Evolutionary conservation across 1,284 basidiomycete genomes (phyloP).

Genomic region (Pisolithus thermaeus): DNA sequence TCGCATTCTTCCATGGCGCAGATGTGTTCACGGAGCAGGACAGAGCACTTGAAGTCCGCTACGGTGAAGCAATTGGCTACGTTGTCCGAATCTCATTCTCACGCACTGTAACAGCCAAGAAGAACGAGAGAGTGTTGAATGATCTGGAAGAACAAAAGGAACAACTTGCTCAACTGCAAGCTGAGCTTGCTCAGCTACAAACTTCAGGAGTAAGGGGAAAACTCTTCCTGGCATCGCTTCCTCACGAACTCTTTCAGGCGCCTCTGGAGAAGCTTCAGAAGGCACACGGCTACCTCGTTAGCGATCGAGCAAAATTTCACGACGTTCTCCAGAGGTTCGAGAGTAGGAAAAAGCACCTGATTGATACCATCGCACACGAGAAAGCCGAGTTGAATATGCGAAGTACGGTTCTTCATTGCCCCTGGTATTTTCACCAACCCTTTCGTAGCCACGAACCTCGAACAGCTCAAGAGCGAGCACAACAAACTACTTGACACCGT

Average conservation of each 20-base stretch:
- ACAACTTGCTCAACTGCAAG: constrained; percentile 38
- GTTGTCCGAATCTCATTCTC: constrained; percentile 1
- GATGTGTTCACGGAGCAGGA: constrained; percentile 73
- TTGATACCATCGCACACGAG: constrained; percentile 55
- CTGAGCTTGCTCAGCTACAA: constrained; percentile 54
- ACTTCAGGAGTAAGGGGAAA: constrained; percentile 46
- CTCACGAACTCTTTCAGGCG: constrained; percentile 39
- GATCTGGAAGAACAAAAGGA: constrained; percentile 56
- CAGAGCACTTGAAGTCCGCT: constrained; percentile 63
- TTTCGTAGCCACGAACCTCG: constrained; percentile 47
- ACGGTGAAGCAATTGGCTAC: constrained; percentile 46
- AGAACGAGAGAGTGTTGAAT: constrained; percentile 55
- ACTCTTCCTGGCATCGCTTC: background rate
- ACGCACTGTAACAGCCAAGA: constrained; percentile 42
- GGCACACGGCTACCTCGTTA: constrained; percentile 49
- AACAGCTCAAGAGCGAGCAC: constrained; percentile 58
- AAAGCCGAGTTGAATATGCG: constrained; percentile 54
- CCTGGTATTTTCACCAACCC: constrained; percentile 5
- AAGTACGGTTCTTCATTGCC: constrained; percentile 30
- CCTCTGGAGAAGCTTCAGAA: constrained; percentile 57
- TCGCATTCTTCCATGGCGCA: constrained; percentile 61
- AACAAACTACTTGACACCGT: constrained; percentile 61
- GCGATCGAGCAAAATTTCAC: constrained; percentile 66
- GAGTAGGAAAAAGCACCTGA: constrained; percentile 54
- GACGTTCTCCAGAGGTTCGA: constrained; percentile 62